Evolutionary conservation across 2,329 filamentous ascomycete species (phyloP).

Genomic region (Neonectria hederae): DNA sequence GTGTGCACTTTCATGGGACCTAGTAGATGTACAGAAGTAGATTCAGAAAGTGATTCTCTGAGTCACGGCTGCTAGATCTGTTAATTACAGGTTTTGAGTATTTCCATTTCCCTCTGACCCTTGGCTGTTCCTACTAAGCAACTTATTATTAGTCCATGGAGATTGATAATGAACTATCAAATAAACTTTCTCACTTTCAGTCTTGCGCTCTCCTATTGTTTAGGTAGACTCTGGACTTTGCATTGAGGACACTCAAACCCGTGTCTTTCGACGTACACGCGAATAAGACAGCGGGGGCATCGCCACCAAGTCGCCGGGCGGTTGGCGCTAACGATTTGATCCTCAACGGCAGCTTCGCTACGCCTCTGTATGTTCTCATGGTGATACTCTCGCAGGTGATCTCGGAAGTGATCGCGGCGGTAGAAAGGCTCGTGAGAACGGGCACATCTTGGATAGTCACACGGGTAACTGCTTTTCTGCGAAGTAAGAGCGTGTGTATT

Average conservation of each 20-base stretch:
- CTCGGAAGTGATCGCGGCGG: slow-evolving; percentile 65
- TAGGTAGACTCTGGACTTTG: slow-evolving; percentile 41
- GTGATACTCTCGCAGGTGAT: slow-evolving; percentile 65
- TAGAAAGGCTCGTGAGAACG: slow-evolving; percentile 58
- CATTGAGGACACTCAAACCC: slow-evolving; percentile 59
- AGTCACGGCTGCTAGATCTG: too few relatives aligned
- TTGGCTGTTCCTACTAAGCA: too few relatives aligned
- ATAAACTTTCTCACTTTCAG: too few relatives aligned
- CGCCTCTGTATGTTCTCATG: slow-evolving; percentile 63
- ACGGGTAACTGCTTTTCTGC: slow-evolving; percentile 56
- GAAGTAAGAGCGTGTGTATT: slow-evolving; percentile 56
- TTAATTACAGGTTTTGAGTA: too few relatives aligned
- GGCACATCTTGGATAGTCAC: slow-evolving; percentile 61
- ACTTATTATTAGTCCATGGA: too few relatives aligned
- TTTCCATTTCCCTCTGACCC: too few relatives aligned
- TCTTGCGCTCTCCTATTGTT: too few relatives aligned
- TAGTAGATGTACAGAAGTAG: too few relatives aligned
- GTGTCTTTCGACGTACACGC: slow-evolving; percentile 52
- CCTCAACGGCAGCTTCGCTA: slow-evolving; percentile 45
- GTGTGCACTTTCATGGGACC: too few relatives aligned
- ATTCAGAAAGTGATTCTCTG: too few relatives aligned
- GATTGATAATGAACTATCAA: too few relatives aligned
- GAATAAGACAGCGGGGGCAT: slow-evolving; percentile 61
- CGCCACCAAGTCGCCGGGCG: slow-evolving; percentile 69
- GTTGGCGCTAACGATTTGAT: too few relatives aligned